phyloP scores from a whole-genome alignment of 768 basidiomycete species.

The Leccinum pellstonianum region DNA sequence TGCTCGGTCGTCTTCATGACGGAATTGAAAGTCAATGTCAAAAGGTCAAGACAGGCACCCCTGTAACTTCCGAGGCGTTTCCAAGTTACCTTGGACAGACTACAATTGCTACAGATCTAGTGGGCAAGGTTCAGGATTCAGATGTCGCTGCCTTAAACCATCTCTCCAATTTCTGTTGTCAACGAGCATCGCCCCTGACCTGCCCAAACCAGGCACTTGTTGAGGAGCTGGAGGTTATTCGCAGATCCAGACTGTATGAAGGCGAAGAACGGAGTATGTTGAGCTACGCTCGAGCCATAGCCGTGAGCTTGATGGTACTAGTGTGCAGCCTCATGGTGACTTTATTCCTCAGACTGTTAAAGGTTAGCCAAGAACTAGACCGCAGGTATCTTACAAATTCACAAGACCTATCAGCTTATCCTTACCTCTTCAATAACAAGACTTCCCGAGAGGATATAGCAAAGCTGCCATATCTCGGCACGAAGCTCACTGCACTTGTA shows the following conservation, averaged over 20 bases:
- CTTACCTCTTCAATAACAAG: slow-evolving; percentile 38
- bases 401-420: slow-evolving; percentile 43
- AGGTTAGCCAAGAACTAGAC: slow-evolving; percentile 31
- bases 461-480: slow-evolving; percentile 49
- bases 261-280: slow-evolving; percentile 65
- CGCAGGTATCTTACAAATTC: neutral
- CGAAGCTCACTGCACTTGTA: slow-evolving; percentile 52
- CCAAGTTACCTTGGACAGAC: neutral
- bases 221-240: slow-evolving; percentile 57
- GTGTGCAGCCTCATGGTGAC: slow-evolving; percentile 1
- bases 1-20: slow-evolving; percentile 49
- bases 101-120: slow-evolving; percentile 21
- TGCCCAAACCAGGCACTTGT: slow-evolving; percentile 69
- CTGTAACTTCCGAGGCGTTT: neutral
- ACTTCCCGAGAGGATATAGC: slow-evolving; percentile 39
- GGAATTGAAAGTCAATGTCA: slow-evolving; percentile 48
- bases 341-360: slow-evolving; percentile 41
- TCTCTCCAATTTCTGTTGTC: slow-evolving; percentile 52
- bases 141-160: slow-evolving; percentile 25
- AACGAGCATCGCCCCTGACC: slow-evolving; percentile 60
- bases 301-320: slow-evolving; percentile 42
- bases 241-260: slow-evolving; percentile 59
- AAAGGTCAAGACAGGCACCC: slow-evolving; percentile 13
- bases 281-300: slow-evolving; percentile 70
- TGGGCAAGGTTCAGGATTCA: slow-evolving; percentile 5